Base-by-base conservation (phyloP, 2,329 filamentous ascomycete species). In the Penicillium janthinellum region DNA sequence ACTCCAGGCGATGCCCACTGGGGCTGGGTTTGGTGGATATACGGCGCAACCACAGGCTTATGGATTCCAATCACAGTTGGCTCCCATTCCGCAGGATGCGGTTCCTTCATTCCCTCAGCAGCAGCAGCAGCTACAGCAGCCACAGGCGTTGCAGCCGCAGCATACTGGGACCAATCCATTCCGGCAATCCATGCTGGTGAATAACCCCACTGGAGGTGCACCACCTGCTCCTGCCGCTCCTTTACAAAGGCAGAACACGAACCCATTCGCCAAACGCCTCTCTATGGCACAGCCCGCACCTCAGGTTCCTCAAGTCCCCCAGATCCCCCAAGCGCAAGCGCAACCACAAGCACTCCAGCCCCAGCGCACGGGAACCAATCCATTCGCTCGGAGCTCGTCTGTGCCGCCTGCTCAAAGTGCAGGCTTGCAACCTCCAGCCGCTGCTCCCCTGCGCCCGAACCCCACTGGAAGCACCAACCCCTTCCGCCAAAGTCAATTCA, bases 391-490 rank as follows among this genome's bases (percentile, higher is more conserved):
- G 48, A 83, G 80, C 54, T 72, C 78, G 1, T 77, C 82, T 17
- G 77, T 82, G 20, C 37, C 71, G 71, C 48, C 71, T 14, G 69
- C 71, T 54, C 70, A 75, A 45, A 71, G 77, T 48, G 70, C 70
- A 51, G 69, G 69, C 6, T 54, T 78, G 14, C 73, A 77, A 17
- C 39, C 54, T 48, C 75, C 78, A 7, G 63, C 72, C 12, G 70
- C 74, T 2, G 74, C 75, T n/a, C 73, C 83, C 51, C 78, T 95
- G 5, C 84, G 84, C 55, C 86, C 92, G 2, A 92, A 94, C 70
- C 85, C 89, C 1, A 97, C 93, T 0, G 93, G 92, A 8, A 92
- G 86, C 70, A 97, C 93, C 2, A 99, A 99, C 70, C 95, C 95
- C 0, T 98, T 98, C 83, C 86, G 95, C 15, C 92, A 98, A 72